A percentile compares a stretch with the other conserved stretches of the same genome.
These are phyloP conservation scores for Didymella pinodella DNA, from an alignment of 2,329 filamentous ascomycete species.

Conservation along the genomic window DNA sequence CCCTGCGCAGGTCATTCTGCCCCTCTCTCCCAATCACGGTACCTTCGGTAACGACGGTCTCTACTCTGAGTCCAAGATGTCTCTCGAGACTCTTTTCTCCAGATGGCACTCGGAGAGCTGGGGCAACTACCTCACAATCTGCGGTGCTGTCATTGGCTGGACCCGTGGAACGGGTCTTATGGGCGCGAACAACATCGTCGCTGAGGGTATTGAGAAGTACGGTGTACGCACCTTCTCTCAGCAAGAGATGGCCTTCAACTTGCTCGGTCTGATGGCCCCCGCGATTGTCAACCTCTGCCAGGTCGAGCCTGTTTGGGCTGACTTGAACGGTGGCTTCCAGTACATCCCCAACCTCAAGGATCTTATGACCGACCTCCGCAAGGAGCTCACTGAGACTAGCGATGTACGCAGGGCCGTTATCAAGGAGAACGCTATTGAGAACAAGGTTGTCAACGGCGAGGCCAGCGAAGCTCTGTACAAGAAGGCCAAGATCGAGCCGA, in stretches of 20 bases:
- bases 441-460: conserved; percentile 96
- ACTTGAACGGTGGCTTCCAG: conserved; percentile 96
- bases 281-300: conserved; percentile 95
- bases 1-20: conserved; percentile 94
- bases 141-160: conserved; percentile 98
- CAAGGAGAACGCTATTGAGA: conserved; percentile 95
- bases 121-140: conserved; percentile 97
- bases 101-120: conserved; percentile 98
- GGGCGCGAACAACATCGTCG: conserved; percentile 97
- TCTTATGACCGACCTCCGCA: conserved; percentile 90
- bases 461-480: conserved; percentile 92
- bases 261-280: conserved; percentile 94
- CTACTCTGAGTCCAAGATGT: conserved; percentile 98
- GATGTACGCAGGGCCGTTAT: conserved; percentile 92
- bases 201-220: conserved; percentile 94
- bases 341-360: conserved; percentile 97
- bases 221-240: conserved; percentile 98
- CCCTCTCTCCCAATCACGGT: conserved; percentile 96
- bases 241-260: conserved; percentile 99
- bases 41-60: conserved; percentile 98
- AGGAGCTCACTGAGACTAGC: conserved; percentile 93
- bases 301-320: conserved; percentile 92
- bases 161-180: conserved; percentile 98
- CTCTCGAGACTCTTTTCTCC: conserved; percentile 96
- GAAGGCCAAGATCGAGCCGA: conserved; percentile 90